Evolutionary conservation across 2,329 filamentous ascomycete species (phyloP), one percentile per base, ranked within the genome.

Genomic region (Macroventuria anomochaeta): DNA sequence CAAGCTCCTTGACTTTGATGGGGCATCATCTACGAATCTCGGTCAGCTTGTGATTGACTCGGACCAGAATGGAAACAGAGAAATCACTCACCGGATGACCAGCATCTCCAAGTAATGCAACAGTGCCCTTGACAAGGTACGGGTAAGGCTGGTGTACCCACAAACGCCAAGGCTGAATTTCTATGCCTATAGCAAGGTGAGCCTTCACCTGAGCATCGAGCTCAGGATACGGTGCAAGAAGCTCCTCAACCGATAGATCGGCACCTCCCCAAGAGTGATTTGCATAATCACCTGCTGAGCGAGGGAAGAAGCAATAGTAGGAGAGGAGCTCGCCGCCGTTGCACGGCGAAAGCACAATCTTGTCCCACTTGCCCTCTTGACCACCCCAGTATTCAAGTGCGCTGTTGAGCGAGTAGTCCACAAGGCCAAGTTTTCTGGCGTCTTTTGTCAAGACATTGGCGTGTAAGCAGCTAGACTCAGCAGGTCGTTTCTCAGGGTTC

Each of bases 361-460:
- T 89, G 71, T 88, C 83, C 58, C 58, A 78, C 78, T 61, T 84
- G 64, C 83, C 84, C 47, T 86, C 83, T 44, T 85, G 81, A 1
- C 87, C 87, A 25, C 87, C 87, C 87, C 86, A 89, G 76, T 88
- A 89, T 69, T 89, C 84, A 0, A 89, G 76, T 0, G 86, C 86
- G 20, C 70, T 77, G 73, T 89, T 70, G 28, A 79, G 65, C 0
- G 84, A 85, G 71, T 87, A 88, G 67, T 89, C 84, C 23, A 84
- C 79, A 0, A 89, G 79, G 1, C 86, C 86, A 0, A 83, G 75
- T 51, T 77, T 76, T 18, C 84, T 79, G 1, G 83, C 85, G 13
- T 86, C 79, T 37, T 83, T 81, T 0, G 85, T 86, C n/a, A 72
- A 72, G 46, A 89, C 84, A 64, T 88, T 89, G 56, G 83, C 80